phyloP scores from a whole-genome alignment of 805 yeast genomes.

The Lipomyces sp. region DNA sequence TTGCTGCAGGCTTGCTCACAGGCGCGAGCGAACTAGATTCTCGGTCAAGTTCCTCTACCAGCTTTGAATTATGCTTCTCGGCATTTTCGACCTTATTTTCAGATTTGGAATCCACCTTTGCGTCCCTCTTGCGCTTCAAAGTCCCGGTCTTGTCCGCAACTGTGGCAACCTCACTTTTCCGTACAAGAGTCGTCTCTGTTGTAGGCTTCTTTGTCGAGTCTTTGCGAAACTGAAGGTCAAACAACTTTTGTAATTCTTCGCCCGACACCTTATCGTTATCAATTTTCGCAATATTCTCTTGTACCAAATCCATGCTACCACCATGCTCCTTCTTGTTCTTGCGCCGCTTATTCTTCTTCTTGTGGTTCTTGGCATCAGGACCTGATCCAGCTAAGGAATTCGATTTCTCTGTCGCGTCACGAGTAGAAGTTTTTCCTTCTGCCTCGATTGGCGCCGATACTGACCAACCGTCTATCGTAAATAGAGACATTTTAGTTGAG shows the following conservation, averaged over 20 bases:
- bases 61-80: not conserved
- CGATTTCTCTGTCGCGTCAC: not conserved
- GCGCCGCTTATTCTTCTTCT: constrained; percentile 10
- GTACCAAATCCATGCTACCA: not conserved
- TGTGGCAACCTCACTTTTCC: not conserved
- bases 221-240: constrained; percentile 22
- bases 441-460: constrained; percentile 14
- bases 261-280: constrained; percentile 21
- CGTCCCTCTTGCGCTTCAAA: constrained; percentile 17
- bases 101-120: constrained; percentile 21
- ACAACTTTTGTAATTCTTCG: constrained; percentile 29
- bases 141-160: not conserved
- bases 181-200: not conserved
- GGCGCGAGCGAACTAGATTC: not conserved
- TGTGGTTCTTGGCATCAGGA: not conserved
- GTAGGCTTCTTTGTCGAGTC: not conserved
- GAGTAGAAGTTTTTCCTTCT: not conserved
- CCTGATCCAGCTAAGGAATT: too few species aligned
- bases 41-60: not conserved
- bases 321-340: constrained; percentile 1
- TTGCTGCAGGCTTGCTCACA: constrained; percentile 3
- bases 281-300: not conserved
- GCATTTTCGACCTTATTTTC: constrained; percentile 2
- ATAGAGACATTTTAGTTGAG: constrained; percentile 24
- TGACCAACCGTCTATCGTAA: constrained; percentile 34